Percentiles rank a stretch among this genome's conserved stretches.
Evolutionary conservation across 179 eudicot genomes (phyloP).

Genomic region (Camellia oleifera): DNA sequence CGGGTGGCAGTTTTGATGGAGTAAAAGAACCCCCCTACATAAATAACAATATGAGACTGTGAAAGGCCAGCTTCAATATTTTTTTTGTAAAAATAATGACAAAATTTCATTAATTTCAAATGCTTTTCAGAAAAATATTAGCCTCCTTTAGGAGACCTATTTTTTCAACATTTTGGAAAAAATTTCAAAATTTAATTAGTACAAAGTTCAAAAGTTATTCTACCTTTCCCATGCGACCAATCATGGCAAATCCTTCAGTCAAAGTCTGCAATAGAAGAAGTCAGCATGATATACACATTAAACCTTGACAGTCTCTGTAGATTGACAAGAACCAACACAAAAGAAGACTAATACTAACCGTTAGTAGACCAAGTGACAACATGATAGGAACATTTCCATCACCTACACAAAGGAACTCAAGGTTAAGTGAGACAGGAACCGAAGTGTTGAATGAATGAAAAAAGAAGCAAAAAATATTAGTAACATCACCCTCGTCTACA

Average conservation of each 20-base stretch:
- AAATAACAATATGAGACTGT: too few species aligned
- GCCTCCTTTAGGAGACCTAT: not conserved
- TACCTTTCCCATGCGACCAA: conserved; percentile 94
- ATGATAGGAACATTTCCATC: conserved; percentile 87
- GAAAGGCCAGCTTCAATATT: conserved; percentile 12
- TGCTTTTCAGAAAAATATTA: not conserved
- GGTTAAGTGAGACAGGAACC: not conserved
- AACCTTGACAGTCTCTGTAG: not conserved
- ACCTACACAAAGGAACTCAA: conserved; percentile 46
- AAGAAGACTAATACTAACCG: conserved; percentile 47
- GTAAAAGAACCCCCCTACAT: too few species aligned
- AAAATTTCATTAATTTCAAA: not conserved
- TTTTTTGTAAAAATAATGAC: conserved; percentile 1
- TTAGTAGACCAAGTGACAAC: conserved; percentile 85
- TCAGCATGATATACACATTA: conserved; percentile 12
- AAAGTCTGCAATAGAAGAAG: conserved; percentile 59
- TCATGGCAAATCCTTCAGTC: conserved; percentile 95
- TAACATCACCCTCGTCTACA: conserved; percentile 11
- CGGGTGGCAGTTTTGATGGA: too few species aligned
- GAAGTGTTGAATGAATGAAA: not conserved
- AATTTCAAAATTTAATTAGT: not conserved
- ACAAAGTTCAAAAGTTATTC: not conserved
- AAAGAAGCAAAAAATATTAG: not conserved
- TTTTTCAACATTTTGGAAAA: not conserved
- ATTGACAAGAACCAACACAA: conserved; percentile 4